phyloP scores from a whole-genome alignment of 768 basidiomycete species.

The Naganishia vishniacii region DNA sequence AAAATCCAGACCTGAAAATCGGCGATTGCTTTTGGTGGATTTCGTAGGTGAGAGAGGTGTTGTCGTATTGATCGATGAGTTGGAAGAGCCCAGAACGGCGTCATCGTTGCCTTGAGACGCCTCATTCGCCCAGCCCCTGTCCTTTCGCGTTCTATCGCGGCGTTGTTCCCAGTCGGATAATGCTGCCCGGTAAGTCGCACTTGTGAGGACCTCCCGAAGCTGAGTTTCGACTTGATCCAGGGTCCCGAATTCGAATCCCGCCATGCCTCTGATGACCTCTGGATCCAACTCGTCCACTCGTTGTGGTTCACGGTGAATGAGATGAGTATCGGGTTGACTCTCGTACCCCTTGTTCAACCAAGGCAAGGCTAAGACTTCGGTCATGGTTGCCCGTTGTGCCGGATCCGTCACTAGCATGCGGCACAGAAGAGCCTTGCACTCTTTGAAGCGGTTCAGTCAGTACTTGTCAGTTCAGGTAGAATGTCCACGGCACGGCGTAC shows the following conservation, averaged over 20 bases:
- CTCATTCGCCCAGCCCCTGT: constrained; percentile 28
- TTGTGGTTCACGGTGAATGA: constrained; percentile 82
- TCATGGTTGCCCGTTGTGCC: constrained; percentile 68
- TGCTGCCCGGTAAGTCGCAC: constrained; percentile 68
- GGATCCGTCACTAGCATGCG: constrained; percentile 97
- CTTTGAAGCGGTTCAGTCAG: constrained; percentile 51
- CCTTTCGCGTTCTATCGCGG: constrained; percentile 34
- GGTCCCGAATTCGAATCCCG: constrained; percentile 91
- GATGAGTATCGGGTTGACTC: constrained; percentile 72
- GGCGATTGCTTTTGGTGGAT: constrained; percentile 62
- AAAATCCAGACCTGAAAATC: constrained; percentile 93
- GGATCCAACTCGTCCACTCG: constrained; percentile 81
- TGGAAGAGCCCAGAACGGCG: background rate
- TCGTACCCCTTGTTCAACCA: constrained; percentile 88
- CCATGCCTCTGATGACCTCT: constrained; percentile 81
- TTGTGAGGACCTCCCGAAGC: constrained; percentile 66
- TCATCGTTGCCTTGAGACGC: constrained; percentile 17
- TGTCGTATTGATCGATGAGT: background rate
- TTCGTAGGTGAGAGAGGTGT: constrained; percentile 52
- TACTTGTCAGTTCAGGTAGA: background rate
- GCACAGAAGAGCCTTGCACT: constrained; percentile 88
- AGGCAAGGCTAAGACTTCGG: constrained; percentile 79
- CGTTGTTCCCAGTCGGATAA: constrained; percentile 70
- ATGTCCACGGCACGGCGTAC: constrained; percentile 54
- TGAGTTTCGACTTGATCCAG: constrained; percentile 76